Conservation (phyloP, 106 monocot genomes). For the Dendrobium catenatum region DNA sequence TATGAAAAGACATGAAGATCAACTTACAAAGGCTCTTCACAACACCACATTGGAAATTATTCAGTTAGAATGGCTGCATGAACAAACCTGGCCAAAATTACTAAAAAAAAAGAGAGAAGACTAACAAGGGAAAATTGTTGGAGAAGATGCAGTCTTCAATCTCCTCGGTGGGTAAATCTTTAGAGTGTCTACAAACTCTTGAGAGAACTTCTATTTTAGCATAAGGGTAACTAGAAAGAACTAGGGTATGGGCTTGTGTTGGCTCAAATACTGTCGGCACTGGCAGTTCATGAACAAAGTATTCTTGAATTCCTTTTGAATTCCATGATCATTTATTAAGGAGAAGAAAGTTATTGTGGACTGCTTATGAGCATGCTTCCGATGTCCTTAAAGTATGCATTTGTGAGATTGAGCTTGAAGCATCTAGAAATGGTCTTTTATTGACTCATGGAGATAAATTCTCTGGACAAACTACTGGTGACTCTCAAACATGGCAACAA, state of each 20-base stretch:
- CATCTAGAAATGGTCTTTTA: conserved; percentile 82
- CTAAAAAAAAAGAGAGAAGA: conserved; percentile 22
- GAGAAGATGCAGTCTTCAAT: no score
- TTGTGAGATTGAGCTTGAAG: conserved; percentile 85
- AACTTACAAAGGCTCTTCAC: conserved; percentile 58
- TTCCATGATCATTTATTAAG: conserved; percentile 83
- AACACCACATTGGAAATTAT: conserved; percentile 68
- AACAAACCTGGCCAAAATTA: conserved; percentile 36
- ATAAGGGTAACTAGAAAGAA: conserved; percentile 91
- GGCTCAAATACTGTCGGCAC: conserved; percentile 32
- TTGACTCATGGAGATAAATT: conserved; percentile 38
- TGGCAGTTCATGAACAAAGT: conserved; percentile 33
- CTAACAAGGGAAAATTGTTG: no score
- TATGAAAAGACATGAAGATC: conserved; percentile 58
- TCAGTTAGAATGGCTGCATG: conserved; percentile 86
- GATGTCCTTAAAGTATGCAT: conserved; percentile 59
- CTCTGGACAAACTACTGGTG: conserved; percentile 22
- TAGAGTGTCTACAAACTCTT: conserved; percentile 60
- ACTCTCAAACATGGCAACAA: conserved; percentile 74
- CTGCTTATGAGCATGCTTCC: conserved; percentile 55
- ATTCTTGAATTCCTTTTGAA: conserved; percentile 69
- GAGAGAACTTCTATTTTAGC: conserved; percentile 62
- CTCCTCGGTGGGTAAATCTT: conserved; percentile 21
- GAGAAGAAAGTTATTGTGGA: conserved; percentile 57
- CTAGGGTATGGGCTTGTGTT: conserved; percentile 97